phyloP scores from a whole-genome alignment of 169 alveolate species.

The Perkinsus marinus region DNA sequence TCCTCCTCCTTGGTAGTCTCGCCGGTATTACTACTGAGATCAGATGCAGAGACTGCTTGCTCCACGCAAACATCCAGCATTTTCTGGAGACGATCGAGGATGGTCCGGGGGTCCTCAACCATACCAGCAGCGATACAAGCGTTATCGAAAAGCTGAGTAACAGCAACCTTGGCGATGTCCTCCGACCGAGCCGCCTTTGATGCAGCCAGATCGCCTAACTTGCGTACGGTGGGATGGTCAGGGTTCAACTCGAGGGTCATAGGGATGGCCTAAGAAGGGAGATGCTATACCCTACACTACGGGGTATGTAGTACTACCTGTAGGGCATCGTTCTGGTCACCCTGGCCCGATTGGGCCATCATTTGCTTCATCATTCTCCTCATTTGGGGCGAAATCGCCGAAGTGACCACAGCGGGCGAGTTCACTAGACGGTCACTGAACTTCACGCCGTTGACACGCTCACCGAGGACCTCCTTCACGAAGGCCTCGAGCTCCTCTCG shows the following conservation, averaged over 20 bases:
- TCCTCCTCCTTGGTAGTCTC: background rate
- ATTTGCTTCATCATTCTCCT: slow-evolving; percentile 30
- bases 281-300: too few species aligned
- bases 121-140: slow-evolving; percentile 80
- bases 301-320: background rate
- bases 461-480: slow-evolving; percentile 40
- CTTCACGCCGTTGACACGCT: slow-evolving; percentile 57
- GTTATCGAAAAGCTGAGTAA: slow-evolving; percentile 62
- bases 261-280: slow-evolving; percentile 36
- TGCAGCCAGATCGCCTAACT: background rate
- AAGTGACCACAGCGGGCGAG: slow-evolving; percentile 72
- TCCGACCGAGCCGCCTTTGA: background rate
- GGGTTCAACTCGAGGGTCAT: slow-evolving; percentile 65
- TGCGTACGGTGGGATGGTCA: slow-evolving; percentile 22
- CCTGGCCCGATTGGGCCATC: slow-evolving; percentile 11
- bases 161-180: slow-evolving; percentile 16
- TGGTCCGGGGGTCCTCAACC: slow-evolving; percentile 71
- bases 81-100: slow-evolving; percentile 59
- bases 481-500: slow-evolving; percentile 28
- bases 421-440: slow-evolving; percentile 63
- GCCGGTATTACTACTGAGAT: background rate
- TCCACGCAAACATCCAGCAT: slow-evolving; percentile 27
- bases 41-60: background rate
- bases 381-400: slow-evolving; percentile 26
- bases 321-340: background rate